A percentile compares a stretch with the other conserved stretches of the same genome.
phyloP scores from a whole-genome alignment of 2,329 filamentous ascomycete species.

The Phyllosticta ampelicida region DNA sequence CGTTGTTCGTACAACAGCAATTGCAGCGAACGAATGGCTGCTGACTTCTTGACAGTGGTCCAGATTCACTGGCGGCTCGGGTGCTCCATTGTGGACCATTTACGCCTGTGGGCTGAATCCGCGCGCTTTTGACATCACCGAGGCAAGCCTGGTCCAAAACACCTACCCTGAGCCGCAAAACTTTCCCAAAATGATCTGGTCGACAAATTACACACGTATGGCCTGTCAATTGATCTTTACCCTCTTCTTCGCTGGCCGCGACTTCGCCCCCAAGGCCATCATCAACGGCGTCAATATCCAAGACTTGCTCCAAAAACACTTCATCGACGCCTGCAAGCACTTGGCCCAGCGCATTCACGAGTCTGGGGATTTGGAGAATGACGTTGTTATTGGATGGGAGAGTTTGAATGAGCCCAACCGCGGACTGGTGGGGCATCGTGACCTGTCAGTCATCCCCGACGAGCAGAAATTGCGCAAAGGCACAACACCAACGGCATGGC shows the following conservation, averaged over 20 bases:
- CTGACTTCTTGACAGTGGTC: slow-evolving; percentile 58
- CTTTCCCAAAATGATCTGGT: slow-evolving; percentile 99
- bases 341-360: slow-evolving; percentile 78
- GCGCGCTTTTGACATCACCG: slow-evolving; percentile 69
- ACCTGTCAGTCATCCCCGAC: slow-evolving; percentile 69
- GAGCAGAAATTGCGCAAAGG: slow-evolving; percentile 90
- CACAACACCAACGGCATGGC: slow-evolving; percentile 87
- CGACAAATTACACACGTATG: slow-evolving; percentile 86
- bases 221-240: slow-evolving; percentile 88
- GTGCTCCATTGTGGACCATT: slow-evolving; percentile 94
- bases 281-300: slow-evolving; percentile 94
- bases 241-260: slow-evolving; percentile 78
- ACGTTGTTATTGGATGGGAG: slow-evolving; percentile 90
- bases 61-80: slow-evolving; percentile 83
- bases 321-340: slow-evolving; percentile 66
- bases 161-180: slow-evolving; percentile 73
- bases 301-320: slow-evolving; percentile 85
- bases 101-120: slow-evolving; percentile 92
- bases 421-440: slow-evolving; percentile 72
- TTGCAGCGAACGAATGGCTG: background rate
- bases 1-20: slow-evolving; percentile 50
- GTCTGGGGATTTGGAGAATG: slow-evolving; percentile 76
- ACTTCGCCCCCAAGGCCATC: slow-evolving; percentile 92
- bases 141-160: slow-evolving; percentile 91
- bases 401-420: slow-evolving; percentile 91